A percentile compares a stretch with the other conserved stretches of the same genome.
These are phyloP conservation scores for Filobasidium wieringae DNA, from an alignment of 768 basidiomycete species.

Conservation along the genomic window DNA sequence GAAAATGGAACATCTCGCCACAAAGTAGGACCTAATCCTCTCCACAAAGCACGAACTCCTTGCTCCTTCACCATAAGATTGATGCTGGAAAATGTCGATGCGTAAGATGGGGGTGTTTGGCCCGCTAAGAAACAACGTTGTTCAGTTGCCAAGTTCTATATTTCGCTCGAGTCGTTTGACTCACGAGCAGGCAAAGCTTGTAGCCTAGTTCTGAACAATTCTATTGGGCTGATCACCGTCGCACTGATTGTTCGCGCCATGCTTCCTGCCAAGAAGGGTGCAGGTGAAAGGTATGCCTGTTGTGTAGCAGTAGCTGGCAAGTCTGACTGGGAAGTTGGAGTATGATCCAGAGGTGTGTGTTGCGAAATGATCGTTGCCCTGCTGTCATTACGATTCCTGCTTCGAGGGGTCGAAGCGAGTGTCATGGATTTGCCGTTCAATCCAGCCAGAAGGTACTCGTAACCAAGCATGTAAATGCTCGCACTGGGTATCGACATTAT, in stretches of 20 bases:
- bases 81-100: constrained; percentile 42
- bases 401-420: neutral
- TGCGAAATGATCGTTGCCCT: neutral
- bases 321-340: constrained; percentile 12
- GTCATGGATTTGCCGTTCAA: constrained; percentile 13
- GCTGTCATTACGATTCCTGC: neutral
- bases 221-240: constrained; percentile 41
- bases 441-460: constrained; percentile 57
- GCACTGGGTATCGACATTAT: constrained; percentile 84
- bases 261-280: constrained; percentile 70
- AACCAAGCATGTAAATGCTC: constrained; percentile 88
- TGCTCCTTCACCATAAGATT: constrained; percentile 50
- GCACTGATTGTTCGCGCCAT: constrained; percentile 69
- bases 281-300: constrained; percentile 48
- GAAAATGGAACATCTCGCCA: constrained; percentile 98
- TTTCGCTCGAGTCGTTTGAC: neutral
- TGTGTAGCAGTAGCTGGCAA: constrained; percentile 52
- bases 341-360: neutral
- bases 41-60: constrained; percentile 67
- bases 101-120: constrained; percentile 30
- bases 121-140: constrained; percentile 6
- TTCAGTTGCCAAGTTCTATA: neutral
- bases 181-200: constrained; percentile 31
- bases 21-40: constrained; percentile 78
- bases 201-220: constrained; percentile 36